These are phyloP conservation scores for Fusarium metavorans DNA, from an alignment of 2,329 filamentous ascomycete species.

Conservation along the genomic window DNA sequence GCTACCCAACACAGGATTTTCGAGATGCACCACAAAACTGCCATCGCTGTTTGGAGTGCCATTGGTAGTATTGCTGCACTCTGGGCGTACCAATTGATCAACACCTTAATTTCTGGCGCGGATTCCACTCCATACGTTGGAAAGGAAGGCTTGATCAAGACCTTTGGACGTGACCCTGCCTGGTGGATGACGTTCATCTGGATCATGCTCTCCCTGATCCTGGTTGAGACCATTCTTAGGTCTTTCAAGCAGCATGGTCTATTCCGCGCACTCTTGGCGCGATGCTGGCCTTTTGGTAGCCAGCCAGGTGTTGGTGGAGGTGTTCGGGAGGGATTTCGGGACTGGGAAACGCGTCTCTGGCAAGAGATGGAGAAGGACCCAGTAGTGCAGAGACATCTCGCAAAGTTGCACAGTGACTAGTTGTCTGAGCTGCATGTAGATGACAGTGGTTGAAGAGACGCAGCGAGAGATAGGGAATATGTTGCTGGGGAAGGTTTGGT, in stretches of 20 bases:
- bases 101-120: background rate
- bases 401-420: background rate
- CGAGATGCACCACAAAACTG: background rate
- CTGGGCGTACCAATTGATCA: background rate
- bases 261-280: background rate
- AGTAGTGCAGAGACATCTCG: background rate
- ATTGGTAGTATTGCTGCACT: background rate
- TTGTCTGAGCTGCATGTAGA: background rate
- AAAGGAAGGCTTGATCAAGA: background rate
- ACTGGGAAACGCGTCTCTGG: background rate
- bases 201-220: background rate
- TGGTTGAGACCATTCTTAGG: background rate
- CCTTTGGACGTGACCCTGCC: background rate
- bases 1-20: background rate
- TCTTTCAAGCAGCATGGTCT: background rate
- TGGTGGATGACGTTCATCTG: background rate
- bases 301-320: background rate
- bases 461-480: background rate
- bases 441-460: background rate
- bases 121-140: background rate
- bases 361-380: background rate
- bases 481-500: no score
- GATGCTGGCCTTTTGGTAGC: background rate
- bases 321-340: background rate
- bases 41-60: background rate